Conservation (phyloP, 352 stramenopile genomes). For the Phytopythium ostracodes region DNA sequence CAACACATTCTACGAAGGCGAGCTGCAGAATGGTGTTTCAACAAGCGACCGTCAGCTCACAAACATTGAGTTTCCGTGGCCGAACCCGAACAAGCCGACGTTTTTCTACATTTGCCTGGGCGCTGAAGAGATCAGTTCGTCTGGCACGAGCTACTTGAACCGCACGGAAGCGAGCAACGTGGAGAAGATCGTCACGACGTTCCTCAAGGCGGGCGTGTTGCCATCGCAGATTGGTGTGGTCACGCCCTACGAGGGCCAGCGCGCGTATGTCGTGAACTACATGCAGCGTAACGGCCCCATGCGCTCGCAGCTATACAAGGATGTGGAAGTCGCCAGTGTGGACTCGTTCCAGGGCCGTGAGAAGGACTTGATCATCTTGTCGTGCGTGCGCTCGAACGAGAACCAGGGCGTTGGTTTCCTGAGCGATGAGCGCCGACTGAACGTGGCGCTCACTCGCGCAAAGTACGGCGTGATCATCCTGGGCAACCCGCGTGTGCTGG, state of each 20-base stretch:
- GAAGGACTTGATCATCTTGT: conserved; percentile 98
- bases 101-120: conserved; percentile 97
- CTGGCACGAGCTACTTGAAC: conserved; percentile 98
- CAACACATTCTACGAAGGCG: conserved; percentile 99
- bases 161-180: conserved; percentile 97
- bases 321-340: conserved; percentile 98
- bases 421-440: conserved; percentile 96
- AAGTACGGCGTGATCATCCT: conserved; percentile 98
- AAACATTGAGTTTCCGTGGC: conserved; percentile 96
- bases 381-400: conserved; percentile 98
- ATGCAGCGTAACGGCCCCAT: conserved; percentile 96
- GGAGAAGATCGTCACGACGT: conserved; percentile 97
- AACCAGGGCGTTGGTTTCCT: conserved; percentile 99
- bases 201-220: conserved; percentile 92
- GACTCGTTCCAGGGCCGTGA: conserved; percentile 99
- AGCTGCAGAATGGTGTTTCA: conserved; percentile 97
- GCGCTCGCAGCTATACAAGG: conserved; percentile 93
- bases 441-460: conserved; percentile 98
- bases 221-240: conserved; percentile 95
- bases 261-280: conserved; percentile 98
- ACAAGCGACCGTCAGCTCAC: conserved; percentile 90
- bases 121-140: conserved; percentile 97
- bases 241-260: conserved; percentile 98
- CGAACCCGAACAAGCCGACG: conserved; percentile 95
- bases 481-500: conserved; percentile 96